phyloP scores from a whole-genome alignment of 2,329 filamentous ascomycete genomes.

The Xylaria sp. region DNA sequence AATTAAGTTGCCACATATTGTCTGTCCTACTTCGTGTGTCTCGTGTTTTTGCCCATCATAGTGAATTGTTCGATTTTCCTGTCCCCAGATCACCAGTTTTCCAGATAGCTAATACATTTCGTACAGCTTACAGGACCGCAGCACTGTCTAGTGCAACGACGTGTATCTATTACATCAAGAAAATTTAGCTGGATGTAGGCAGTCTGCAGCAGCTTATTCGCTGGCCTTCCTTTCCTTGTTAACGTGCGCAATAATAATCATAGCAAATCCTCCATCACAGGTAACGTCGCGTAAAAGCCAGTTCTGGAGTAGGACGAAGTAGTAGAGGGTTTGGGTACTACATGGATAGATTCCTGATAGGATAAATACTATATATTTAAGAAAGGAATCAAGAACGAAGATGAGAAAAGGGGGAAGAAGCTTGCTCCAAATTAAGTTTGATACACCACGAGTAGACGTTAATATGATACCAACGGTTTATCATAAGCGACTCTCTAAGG shows the following conservation, averaged over 20 bases:
- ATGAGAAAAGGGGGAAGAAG: not conserved
- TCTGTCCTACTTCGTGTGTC: not conserved
- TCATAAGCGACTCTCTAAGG: not conserved
- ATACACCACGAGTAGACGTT: too few relatives aligned
- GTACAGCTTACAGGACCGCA: not conserved
- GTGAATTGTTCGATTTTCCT: not conserved
- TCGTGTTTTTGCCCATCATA: not conserved
- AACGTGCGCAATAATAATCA: not conserved
- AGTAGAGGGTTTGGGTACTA: not conserved
- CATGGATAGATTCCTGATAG: not conserved
- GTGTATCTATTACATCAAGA: not conserved
- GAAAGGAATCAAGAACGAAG: not conserved
- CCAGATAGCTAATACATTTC: not conserved
- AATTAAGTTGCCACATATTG: slow-evolving; percentile 11
- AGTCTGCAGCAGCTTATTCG: not conserved
- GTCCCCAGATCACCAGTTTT: not conserved
- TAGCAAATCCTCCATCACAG: not conserved
- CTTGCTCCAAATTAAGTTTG: not conserved
- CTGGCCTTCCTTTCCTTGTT: not conserved
- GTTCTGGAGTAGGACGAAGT: not conserved
- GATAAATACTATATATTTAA: not conserved
- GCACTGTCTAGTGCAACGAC: not conserved
- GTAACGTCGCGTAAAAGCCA: not conserved
- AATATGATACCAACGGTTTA: not conserved
- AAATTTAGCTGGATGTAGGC: not conserved